Evolutionary conservation across 2,329 filamentous ascomycete genomes (phyloP), one percentile per base, ranked within the genome.

Genomic region (Raffaelea arxii): DNA sequence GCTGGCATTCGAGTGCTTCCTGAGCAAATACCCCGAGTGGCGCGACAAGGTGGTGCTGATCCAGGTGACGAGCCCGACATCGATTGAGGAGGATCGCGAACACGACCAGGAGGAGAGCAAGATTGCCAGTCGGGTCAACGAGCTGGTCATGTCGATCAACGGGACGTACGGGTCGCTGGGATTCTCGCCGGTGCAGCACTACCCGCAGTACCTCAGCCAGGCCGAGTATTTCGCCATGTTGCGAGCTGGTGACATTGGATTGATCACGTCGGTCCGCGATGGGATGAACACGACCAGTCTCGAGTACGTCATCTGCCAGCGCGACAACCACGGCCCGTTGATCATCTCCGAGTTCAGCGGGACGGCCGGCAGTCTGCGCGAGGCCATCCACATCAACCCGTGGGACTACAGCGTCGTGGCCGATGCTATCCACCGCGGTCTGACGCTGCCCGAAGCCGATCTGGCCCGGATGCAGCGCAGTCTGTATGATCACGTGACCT

Each of bases 201-300:
- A 92, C 64, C 88, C 90, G 7, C 90, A 96, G 62, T 96, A 96
- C 62, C 75, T 97, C 40, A 83, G 80, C 41, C 84, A 84, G 54
- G 84, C 89, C 56, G 90, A 97, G 65, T 97, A 97, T 64, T 94
- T 95, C 64, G 90, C 91, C 4, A 77, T 97, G n/a, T 75, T 97
- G 44, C 82, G 91, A 22, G 80, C 88, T 3, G 90, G 86, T 27
- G 89, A 97, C 62, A 86, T 96, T 54, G 91, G 89, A 4, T 72
- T 97, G 43, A 96, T 97, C 64, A 96, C 92, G 6, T 95, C 88
- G 55, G 90, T 97, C 21, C 81, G 91, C 50, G 92, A 97, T 62
- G 91, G 91, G 49, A 96, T 97, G 90, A 97, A 96, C 69, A 96
- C 91, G 1, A 95, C 90, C 19, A 94, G 88, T 61, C 71, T 97